These are phyloP conservation scores for Ustilago tritici DNA, from an alignment of 1,284 basidiomycete genomes.

Conservation along the genomic window DNA sequence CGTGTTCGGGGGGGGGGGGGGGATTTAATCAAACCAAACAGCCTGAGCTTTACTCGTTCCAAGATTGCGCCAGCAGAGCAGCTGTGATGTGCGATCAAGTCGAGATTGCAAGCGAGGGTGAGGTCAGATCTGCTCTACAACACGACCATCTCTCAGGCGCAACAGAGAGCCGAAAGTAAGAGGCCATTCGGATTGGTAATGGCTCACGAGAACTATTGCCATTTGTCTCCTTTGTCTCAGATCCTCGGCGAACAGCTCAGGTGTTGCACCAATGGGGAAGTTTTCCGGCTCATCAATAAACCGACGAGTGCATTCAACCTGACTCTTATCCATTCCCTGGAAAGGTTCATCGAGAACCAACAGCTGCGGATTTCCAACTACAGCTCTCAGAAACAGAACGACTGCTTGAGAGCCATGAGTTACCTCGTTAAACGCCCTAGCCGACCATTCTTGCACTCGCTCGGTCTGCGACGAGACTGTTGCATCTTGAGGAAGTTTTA, in stretches of 20 bases:
- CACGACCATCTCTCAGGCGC: constrained; percentile 51
- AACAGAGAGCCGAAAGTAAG: constrained; percentile 52
- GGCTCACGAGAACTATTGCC: constrained; percentile 63
- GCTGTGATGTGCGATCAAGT: too few species aligned
- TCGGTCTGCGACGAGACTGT: not conserved
- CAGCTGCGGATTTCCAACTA: constrained; percentile 58
- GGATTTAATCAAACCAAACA: constrained; percentile 21
- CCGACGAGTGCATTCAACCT: constrained; percentile 46
- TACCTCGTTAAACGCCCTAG: constrained; percentile 37
- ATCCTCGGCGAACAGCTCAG: constrained; percentile 22
- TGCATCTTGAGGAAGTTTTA: constrained; percentile 20
- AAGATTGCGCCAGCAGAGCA: too few species aligned
- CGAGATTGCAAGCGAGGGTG: not conserved
- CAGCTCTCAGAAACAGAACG: constrained; percentile 61
- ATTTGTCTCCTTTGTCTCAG: constrained; percentile 22
- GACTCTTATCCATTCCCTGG: constrained; percentile 63
- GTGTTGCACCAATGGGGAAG: constrained; percentile 18
- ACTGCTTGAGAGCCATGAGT: constrained; percentile 62
- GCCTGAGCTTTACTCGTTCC: constrained; percentile 11
- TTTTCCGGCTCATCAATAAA: constrained; percentile 50
- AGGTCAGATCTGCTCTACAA: constrained; percentile 43
- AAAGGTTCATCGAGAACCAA: constrained; percentile 68
- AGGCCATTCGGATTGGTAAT: constrained; percentile 68
- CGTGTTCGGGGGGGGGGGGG: too few species aligned
- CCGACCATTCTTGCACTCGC: not conserved